Percentiles rank a stretch among this genome's conserved stretches.
phyloP scores from a whole-genome alignment of 2,329 filamentous ascomycete genomes.

The Aspergillus pseudonomiae region DNA sequence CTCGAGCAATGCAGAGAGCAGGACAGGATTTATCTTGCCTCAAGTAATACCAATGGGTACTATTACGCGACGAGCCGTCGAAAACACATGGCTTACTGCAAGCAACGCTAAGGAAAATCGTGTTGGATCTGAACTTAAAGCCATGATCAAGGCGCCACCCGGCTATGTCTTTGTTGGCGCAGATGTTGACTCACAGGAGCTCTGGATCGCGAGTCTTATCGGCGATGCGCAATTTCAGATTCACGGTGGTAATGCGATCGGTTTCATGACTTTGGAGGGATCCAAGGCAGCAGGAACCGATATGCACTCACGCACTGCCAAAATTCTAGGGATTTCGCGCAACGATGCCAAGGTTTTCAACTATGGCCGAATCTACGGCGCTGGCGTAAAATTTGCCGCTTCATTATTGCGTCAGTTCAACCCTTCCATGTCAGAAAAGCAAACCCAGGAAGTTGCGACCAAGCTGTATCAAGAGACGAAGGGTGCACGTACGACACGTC shows the following conservation, averaged over 20 bases:
- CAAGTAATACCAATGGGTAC: constrained; percentile 99
- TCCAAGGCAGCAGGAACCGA: constrained; percentile 94
- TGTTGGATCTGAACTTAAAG: constrained; percentile 94
- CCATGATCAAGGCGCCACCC: constrained; percentile 89
- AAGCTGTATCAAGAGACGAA: constrained; percentile 89
- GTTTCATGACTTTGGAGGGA: constrained; percentile 98
- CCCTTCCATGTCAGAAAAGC: constrained; percentile 73
- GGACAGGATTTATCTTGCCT: constrained; percentile 84
- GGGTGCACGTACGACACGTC: constrained; percentile 79
- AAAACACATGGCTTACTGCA: constrained; percentile 97
- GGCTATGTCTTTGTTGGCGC: constrained; percentile 95
- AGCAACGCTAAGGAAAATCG: constrained; percentile 96
- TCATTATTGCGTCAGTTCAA: constrained; percentile 94
- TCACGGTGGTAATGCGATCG: constrained; percentile 94
- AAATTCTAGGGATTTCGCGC: constrained; percentile 88
- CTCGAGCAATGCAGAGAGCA: constrained; percentile 24
- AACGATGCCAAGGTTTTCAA: constrained; percentile 99
- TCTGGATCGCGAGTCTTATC: constrained; percentile 96
- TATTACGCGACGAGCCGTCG: constrained; percentile 88
- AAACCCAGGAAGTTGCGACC: constrained; percentile 75
- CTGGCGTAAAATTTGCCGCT: constrained; percentile 88
- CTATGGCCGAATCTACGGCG: constrained; percentile 98
- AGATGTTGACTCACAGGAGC: constrained; percentile 94
- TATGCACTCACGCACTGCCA: constrained; percentile 88
- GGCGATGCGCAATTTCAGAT: constrained; percentile 94